Conservation (phyloP, 2,329 filamentous ascomycete genomes). For the Fusarium chlamydosporum region DNA sequence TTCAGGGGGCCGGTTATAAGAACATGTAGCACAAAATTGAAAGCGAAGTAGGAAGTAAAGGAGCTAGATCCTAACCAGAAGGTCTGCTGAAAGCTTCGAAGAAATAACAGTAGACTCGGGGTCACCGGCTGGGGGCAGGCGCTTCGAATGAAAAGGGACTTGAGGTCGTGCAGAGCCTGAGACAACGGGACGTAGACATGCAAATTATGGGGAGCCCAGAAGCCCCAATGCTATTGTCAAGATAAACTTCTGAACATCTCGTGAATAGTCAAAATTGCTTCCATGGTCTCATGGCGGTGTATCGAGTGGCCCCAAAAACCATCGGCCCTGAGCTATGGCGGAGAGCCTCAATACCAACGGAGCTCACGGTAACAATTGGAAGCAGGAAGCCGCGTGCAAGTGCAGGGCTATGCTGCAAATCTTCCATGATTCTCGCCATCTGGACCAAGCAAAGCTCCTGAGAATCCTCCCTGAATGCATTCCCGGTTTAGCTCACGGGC, state of each 20-base stretch:
- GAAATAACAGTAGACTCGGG: conserved; percentile 49
- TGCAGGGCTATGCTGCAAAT: conserved; percentile 47
- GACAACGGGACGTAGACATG: conserved; percentile 59
- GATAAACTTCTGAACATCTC: conserved; percentile 33
- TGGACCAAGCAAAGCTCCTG: conserved; percentile 50
- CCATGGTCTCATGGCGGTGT: conserved; percentile 37
- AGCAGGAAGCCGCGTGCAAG: conserved; percentile 52
- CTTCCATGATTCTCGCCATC: conserved; percentile 46
- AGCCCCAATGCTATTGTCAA: conserved; percentile 49
- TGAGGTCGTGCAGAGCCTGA: conserved; percentile 61
- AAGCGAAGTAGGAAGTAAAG: conserved; percentile 33
- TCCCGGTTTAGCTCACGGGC: conserved; percentile 43
- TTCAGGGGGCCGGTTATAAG: conserved; percentile 44
- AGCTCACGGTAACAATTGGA: conserved; percentile 45
- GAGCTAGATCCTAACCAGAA: conserved; percentile 43
- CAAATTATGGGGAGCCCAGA: conserved; percentile 55
- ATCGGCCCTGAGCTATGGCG: conserved; percentile 29
- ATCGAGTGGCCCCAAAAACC: conserved; percentile 27
- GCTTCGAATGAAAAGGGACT: conserved; percentile 49
- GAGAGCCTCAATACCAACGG: conserved; percentile 34
- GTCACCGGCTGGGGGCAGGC: conserved; percentile 49
- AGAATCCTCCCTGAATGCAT: conserved; percentile 34
- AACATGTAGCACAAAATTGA: conserved; percentile 49
- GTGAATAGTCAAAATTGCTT: conserved; percentile 31
- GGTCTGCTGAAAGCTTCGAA: conserved; percentile 46